Evolutionary conservation across 2,329 filamentous ascomycete genomes (phyloP), one percentile per base, ranked within the genome.

Genomic region (Alternaria burnsii): DNA sequence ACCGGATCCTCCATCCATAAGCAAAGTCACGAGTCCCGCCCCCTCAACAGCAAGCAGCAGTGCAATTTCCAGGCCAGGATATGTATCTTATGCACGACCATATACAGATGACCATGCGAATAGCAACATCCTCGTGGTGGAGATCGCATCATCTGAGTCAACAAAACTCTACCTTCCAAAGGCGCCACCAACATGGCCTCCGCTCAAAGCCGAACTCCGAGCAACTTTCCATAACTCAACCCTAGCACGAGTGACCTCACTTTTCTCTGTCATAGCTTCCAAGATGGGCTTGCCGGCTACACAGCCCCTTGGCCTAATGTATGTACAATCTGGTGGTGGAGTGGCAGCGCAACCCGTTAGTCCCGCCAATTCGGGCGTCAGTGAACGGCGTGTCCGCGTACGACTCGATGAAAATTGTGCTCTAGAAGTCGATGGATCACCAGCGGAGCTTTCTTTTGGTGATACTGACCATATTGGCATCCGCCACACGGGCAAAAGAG

Each of bases 41-140:
- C 63, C 67, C 26, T 66, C 65, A 24, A 63, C 55, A 11, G 46
- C 59, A 43, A 59, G 53, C 32, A 58, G 46, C 41, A 68, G 18
- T 44, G 65, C 61, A 11, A 65, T 65, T 12, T 48, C 54, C 3
- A 63, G 58, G 44, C 52, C 76, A 10, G 85, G 86, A 5, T 91
- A 87, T 83, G 88, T 97, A 28, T 87, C 88, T 65, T 98, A 98
- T 71, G 88, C 91, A 14, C 88, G 94, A 6, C 94, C 94, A 0
- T 96, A 90, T 71, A 88, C 93, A n/a, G 93, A 97, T 76, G 88
- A 92, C 54, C 84, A 83, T 22, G 80, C 90, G 0, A 84, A 87
- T 60, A 91, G 94, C 74, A 70, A 72, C 47, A 65, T 70, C 12
- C 84, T 97, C 22, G 84, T 98, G 26, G 81, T 97, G 2, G 93